Evolutionary conservation across 352 stramenopile species (phyloP), one percentile per base, ranked within the genome.

Genomic region (Globisporangium paddicum): DNA sequence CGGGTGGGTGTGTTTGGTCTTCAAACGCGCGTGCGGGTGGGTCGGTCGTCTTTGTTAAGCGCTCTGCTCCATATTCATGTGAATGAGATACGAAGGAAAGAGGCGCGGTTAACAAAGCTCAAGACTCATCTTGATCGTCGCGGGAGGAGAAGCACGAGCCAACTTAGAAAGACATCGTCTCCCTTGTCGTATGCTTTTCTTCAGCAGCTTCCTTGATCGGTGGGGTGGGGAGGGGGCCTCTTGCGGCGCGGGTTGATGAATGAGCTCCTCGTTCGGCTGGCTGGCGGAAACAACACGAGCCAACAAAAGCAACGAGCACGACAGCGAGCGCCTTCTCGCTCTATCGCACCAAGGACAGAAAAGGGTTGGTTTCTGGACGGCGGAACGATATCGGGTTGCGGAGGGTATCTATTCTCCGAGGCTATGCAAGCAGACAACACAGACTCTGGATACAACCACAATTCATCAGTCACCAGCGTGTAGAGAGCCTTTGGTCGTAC

Each of bases 91-190:
- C 70, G 69, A 64, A 64, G 58, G 77, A 87, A 75, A 71, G 68
- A 80, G 75, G 62, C 83, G 62, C 83, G 71, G 62, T 77, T 72
- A 73, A 73, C 63, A 76, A 58, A 72, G 73, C 67, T 81, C 74
- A 89, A 82, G 78, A 89, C 61, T 86, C 73, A 83, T 87, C 75
- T 79, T 87, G 77, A 87, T 78, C 71, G 67, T 66, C 77, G 79
- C 68, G 75, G 58, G 65, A 75, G 84, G 78, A 87, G 77, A 64
- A 58, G 57, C 47, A 46, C 74, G 67, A 74, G 80, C 78, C 81
- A 83, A 89, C 79, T 91, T 91, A 91, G 81, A 91, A 91, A 91
- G 81, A 88, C 81, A 91, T 91, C 72, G 81, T 88, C 79, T 89
- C 73, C 77, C 77, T 86, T 79, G 76, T 82, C 55, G 74, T 73